Evolutionary conservation across 805 yeast genomes (phyloP).

Genomic region (Lachancea cidri): DNA sequence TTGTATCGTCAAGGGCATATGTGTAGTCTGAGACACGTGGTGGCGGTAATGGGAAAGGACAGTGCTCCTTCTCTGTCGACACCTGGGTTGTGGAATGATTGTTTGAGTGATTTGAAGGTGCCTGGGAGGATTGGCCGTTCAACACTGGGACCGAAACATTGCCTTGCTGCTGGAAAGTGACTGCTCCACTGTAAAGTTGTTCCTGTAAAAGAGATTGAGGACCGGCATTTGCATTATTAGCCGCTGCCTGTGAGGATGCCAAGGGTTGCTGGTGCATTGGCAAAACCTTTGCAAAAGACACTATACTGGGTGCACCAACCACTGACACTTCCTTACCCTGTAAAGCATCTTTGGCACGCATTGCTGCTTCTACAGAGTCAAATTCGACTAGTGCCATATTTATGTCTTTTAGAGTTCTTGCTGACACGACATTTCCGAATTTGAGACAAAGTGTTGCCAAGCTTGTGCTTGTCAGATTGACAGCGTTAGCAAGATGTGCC

Average conservation of each 20-base stretch:
- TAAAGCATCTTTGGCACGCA: constrained; percentile 69
- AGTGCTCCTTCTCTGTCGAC: constrained; percentile 29
- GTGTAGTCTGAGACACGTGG: constrained; percentile 20
- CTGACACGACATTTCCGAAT: constrained; percentile 58
- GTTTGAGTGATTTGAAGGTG: constrained; percentile 4
- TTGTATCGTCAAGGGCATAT: constrained; percentile 15
- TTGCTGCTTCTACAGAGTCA: constrained; percentile 64
- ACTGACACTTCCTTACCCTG: constrained; percentile 73
- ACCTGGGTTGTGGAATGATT: constrained; percentile 8
- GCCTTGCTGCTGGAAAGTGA: constrained; percentile 31
- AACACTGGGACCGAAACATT: constrained; percentile 29
- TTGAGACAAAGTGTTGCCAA: constrained; percentile 54
- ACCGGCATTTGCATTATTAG: constrained; percentile 8
- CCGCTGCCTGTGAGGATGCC: constrained; percentile 6
- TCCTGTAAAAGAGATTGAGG: constrained; percentile 31
- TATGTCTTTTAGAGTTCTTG: constrained; percentile 50
- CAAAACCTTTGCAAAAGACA: constrained; percentile 76
- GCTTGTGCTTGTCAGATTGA: constrained; percentile 40
- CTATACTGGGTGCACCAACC: constrained; percentile 70
- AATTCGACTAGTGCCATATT: constrained; percentile 67
- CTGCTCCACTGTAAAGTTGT: constrained; percentile 30
- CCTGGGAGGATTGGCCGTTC: constrained; percentile 20
- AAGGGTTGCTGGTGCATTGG: constrained; percentile 33
- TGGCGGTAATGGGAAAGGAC: constrained; percentile 35
- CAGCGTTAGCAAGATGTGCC: constrained; percentile 41